Conservation (phyloP, 2,329 filamentous ascomycete genomes). For the Cryphonectria carpinicola region DNA sequence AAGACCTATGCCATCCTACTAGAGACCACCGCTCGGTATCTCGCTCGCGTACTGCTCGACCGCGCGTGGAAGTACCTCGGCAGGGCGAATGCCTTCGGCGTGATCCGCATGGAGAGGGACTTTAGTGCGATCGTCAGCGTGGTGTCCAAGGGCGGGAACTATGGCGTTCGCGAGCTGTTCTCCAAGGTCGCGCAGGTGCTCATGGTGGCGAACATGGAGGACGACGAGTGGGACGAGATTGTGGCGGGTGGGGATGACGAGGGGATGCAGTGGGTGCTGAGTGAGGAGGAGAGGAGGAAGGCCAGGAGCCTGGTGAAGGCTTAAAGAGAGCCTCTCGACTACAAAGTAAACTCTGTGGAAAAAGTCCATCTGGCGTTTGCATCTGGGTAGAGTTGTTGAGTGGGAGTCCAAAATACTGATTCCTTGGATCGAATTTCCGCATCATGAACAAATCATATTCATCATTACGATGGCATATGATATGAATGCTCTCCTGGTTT, state of each 20-base stretch:
- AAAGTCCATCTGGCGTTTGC: background rate
- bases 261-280: constrained; percentile 73
- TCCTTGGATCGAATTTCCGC: background rate
- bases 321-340: background rate
- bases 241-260: constrained; percentile 56
- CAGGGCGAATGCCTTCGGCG: constrained; percentile 78
- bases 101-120: constrained; percentile 82
- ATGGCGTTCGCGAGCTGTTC: constrained; percentile 78
- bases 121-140: constrained; percentile 73
- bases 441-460: background rate
- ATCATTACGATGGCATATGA: background rate
- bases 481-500: background rate
- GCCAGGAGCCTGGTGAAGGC: constrained; percentile 68
- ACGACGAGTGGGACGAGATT: constrained; percentile 90
- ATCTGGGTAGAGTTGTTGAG: constrained; percentile 3
- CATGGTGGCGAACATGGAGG: constrained; percentile 91
- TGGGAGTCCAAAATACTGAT: constrained; percentile 7
- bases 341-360: background rate
- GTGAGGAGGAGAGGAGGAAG: constrained; percentile 72
- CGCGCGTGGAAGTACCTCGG: constrained; percentile 81
- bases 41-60: constrained; percentile 83
- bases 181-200: constrained; percentile 77
- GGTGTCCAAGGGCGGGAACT: constrained; percentile 73
- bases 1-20: constrained; percentile 78
- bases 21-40: constrained; percentile 71